phyloP scores from a whole-genome alignment of 129 eudicot genomes.

The Pittosporum tobira region DNA sequence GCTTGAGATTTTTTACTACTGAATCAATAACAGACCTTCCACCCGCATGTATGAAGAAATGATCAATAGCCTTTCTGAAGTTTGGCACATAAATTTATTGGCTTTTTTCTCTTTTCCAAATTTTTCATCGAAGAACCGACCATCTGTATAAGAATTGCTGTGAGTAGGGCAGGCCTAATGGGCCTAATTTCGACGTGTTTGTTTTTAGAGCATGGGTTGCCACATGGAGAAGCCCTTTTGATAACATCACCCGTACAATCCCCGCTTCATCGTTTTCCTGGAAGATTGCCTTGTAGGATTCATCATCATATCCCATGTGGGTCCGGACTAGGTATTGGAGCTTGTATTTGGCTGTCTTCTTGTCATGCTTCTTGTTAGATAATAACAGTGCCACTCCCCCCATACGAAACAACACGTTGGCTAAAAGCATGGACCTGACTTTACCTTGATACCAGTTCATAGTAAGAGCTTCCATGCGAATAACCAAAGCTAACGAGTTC shows the following conservation, averaged over 20 bases:
- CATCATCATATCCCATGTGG: conserved; percentile 44
- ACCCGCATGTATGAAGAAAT: conserved; percentile 57
- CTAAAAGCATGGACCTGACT: conserved; percentile 43
- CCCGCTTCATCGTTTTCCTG: conserved; percentile 36
- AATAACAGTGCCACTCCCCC: conserved; percentile 44
- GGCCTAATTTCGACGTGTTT: conserved; percentile 30
- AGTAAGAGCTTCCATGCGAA: conserved; percentile 41
- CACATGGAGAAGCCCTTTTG: conserved; percentile 26
- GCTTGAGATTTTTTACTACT: conserved; percentile 23
- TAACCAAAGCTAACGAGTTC: conserved; percentile 36
- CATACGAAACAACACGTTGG: conserved; percentile 48
- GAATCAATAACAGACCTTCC: conserved; percentile 47
- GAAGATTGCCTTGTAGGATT: conserved; percentile 35
- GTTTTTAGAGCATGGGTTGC: conserved; percentile 38
- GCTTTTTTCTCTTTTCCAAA: background rate
- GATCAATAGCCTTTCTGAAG: conserved; percentile 39
- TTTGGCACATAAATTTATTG: conserved; percentile 38
- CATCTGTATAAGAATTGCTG: conserved; percentile 28
- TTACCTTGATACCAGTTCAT: conserved; percentile 35
- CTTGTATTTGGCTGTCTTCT: conserved; percentile 34
- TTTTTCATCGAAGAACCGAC: conserved; percentile 18
- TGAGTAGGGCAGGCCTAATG: conserved; percentile 29
- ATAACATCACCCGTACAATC: conserved; percentile 25
- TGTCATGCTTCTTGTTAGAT: conserved; percentile 30
- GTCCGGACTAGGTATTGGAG: conserved; percentile 39